Percentiles rank a stretch among this genome's conserved stretches.
phyloP scores from a whole-genome alignment of 371 early-diverging fungal species.

The Mucor piriformis region DNA sequence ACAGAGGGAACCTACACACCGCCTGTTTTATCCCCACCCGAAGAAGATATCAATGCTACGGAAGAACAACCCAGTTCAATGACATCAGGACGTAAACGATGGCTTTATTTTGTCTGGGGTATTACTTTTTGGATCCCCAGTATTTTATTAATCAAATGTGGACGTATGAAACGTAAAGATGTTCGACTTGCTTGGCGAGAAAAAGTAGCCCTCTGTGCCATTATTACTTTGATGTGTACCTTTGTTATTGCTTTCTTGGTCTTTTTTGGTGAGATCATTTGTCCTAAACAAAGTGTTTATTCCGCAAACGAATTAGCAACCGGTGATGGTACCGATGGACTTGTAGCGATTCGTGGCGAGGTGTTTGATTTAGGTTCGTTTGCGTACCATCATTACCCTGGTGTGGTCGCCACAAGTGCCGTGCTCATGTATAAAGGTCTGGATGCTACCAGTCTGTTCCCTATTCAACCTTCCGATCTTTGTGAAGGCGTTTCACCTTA shows the following conservation, averaged over 20 bases:
- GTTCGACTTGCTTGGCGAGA: constrained; percentile 94
- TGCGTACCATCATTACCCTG: constrained; percentile 60
- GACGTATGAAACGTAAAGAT: constrained; percentile 78
- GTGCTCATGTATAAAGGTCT: constrained; percentile 65
- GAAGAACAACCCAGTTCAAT: constrained; percentile 34
- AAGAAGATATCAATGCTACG: constrained; percentile 4
- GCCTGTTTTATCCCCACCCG: background rate
- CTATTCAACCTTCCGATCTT: constrained; percentile 69
- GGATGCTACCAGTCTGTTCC: constrained; percentile 72
- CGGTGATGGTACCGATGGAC: constrained; percentile 40
- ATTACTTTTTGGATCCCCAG: constrained; percentile 89
- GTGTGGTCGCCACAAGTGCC: constrained; percentile 51
- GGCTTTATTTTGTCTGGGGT: constrained; percentile 82
- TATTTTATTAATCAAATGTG: constrained; percentile 61
- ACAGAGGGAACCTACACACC: background rate
- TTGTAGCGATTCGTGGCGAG: constrained; percentile 72
- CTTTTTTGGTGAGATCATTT: constrained; percentile 79
- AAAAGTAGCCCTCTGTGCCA: constrained; percentile 86
- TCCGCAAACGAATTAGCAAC: constrained; percentile 44
- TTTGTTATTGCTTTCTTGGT: constrained; percentile 88
- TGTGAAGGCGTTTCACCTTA: constrained; percentile 43
- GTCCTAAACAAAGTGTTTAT: constrained; percentile 78
- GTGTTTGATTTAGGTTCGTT: constrained; percentile 70
- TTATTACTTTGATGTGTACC: constrained; percentile 80
- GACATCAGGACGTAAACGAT: constrained; percentile 63